A percentile compares a stretch with the other conserved stretches of the same genome.
phyloP scores from a whole-genome alignment of 192 early-diverging fungal genomes.

The Rhizophagus prolifer region DNA sequence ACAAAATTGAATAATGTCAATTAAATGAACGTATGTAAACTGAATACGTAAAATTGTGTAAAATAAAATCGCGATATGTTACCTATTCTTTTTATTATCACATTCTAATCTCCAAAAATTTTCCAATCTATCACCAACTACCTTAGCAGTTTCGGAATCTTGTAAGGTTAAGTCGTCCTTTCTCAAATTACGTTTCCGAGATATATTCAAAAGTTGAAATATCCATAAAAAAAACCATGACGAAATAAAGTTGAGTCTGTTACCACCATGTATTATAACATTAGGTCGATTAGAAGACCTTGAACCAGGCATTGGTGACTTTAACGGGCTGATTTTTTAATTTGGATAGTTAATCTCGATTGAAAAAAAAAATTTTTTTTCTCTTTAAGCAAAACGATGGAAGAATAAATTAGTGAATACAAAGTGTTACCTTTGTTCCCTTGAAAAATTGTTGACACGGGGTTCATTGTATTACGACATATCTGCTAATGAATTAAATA shows the following conservation, averaged over 20 bases:
- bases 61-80: not conserved
- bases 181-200: conserved; percentile 40
- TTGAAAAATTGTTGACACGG: not conserved
- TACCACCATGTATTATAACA: conserved; percentile 34
- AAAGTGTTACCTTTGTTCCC: not conserved
- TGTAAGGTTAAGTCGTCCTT: conserved; percentile 54
- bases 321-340: not conserved
- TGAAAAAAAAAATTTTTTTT: not conserved
- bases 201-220: conserved; percentile 48
- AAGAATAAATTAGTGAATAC: not conserved
- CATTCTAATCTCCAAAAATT: conserved; percentile 45
- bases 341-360: not conserved
- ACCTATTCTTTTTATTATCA: conserved; percentile 46
- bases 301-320: conserved; percentile 8
- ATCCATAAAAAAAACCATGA: conserved; percentile 66
- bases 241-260: conserved; percentile 50
- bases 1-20: conserved; percentile 6
- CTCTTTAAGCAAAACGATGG: not conserved
- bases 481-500: no score
- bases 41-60: not conserved
- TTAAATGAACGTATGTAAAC: conserved; percentile 23
- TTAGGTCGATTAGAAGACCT: conserved; percentile 18
- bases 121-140: conserved; percentile 52
- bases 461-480: no score
- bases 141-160: conserved; percentile 52